phyloP scores from a whole-genome alignment of 768 basidiomycete genomes.

The Leccinellum albellum region DNA sequence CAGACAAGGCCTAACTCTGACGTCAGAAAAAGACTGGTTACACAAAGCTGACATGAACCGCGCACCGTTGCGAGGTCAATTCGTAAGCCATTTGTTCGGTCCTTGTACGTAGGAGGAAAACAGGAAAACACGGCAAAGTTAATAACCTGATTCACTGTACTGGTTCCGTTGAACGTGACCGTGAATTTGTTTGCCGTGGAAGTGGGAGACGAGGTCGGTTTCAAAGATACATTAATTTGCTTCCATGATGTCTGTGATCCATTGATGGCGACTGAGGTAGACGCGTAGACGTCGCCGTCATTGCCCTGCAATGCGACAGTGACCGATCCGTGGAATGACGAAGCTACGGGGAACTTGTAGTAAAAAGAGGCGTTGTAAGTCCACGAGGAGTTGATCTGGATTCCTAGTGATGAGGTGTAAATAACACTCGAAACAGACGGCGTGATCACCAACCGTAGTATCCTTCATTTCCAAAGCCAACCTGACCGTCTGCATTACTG shows the following conservation, averaged over 20 bases:
- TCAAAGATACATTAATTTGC: slow-evolving; percentile 41
- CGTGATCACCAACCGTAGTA: slow-evolving; percentile 44
- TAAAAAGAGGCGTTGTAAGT: slow-evolving; percentile 59
- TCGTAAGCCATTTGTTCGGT: slow-evolving; percentile 57
- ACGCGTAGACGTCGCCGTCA: slow-evolving; percentile 40
- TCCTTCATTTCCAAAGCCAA: slow-evolving; percentile 55
- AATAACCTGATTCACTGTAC: slow-evolving; percentile 40
- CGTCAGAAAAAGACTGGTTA: neutral
- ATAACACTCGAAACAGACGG: neutral
- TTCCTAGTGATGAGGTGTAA: slow-evolving; percentile 34
- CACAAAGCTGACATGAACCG: neutral
- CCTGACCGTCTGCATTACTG: slow-evolving; percentile 32
- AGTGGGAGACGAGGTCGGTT: slow-evolving; percentile 37
- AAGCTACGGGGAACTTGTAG: slow-evolving; percentile 47
- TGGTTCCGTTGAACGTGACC: slow-evolving; percentile 44
- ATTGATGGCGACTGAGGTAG: slow-evolving; percentile 33
- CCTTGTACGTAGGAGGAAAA: slow-evolving; percentile 65
- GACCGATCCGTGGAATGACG: slow-evolving; percentile 37
- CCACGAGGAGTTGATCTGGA: slow-evolving; percentile 48
- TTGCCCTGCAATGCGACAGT: slow-evolving; percentile 44
- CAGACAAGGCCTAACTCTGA: slow-evolving; percentile 41
- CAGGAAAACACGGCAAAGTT: slow-evolving; percentile 58
- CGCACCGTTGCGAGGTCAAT: slow-evolving; percentile 51
- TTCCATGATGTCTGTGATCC: slow-evolving; percentile 47
- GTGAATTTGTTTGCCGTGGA: slow-evolving; percentile 48